These are phyloP conservation scores for Xylaria longipes DNA, from an alignment of 495 filamentous ascomycete species.

Conservation along the genomic window DNA sequence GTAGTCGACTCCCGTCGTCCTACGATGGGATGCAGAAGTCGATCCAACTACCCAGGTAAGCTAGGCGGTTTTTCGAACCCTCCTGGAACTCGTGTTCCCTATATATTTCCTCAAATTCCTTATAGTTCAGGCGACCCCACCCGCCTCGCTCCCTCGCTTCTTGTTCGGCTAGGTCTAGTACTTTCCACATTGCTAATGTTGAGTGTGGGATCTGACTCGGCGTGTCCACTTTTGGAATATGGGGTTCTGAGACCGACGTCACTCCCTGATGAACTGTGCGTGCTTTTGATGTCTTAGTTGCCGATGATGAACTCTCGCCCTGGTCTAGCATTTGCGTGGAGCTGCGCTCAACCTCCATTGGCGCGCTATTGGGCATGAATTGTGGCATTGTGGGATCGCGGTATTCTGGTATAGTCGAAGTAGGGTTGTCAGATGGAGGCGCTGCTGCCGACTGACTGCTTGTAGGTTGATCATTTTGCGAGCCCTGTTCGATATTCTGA, in stretches of 20 bases:
- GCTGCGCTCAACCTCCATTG: conserved; percentile 23
- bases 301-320: conserved; percentile 48
- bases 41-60: conserved; percentile 84
- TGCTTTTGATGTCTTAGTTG: conserved; percentile 34
- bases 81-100: conserved; percentile 62
- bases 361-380: conserved; percentile 61
- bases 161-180: conserved; percentile 65
- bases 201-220: conserved; percentile 33
- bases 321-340: conserved; percentile 27
- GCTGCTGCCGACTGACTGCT: not conserved
- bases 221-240: conserved; percentile 18
- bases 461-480: not conserved
- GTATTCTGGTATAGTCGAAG: not conserved
- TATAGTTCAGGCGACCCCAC: conserved; percentile 71
- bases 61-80: conserved; percentile 59
- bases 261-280: not conserved
- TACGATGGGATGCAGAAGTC: conserved; percentile 70
- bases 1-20: not conserved
- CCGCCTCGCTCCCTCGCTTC: conserved; percentile 73
- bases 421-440: not conserved
- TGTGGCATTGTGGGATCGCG: conserved; percentile 76
- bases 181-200: conserved; percentile 57
- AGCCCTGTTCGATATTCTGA: not conserved
- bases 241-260: conserved; percentile 12
- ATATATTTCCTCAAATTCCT: conserved; percentile 78